phyloP scores from a whole-genome alignment of 179 eudicot species.

The Amaranthus tricolor region DNA sequence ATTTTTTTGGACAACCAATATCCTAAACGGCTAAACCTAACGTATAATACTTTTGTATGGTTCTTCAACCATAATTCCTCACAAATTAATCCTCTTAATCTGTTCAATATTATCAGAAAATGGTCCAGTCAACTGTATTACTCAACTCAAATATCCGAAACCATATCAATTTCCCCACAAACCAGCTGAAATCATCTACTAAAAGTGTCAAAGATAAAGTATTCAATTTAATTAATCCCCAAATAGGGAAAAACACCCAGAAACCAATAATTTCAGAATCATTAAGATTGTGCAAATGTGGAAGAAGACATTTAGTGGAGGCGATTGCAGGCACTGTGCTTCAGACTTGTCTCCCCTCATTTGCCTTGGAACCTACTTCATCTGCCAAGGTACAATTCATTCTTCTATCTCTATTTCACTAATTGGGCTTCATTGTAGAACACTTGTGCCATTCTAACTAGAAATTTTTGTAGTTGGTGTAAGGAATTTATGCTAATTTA shows the following conservation, averaged over 20 bases:
- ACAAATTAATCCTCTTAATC: too few relatives aligned
- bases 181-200: slow-evolving; percentile 4
- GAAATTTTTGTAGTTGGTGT: not conserved
- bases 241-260: not conserved
- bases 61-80: too few relatives aligned
- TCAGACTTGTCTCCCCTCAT: slow-evolving; percentile 25
- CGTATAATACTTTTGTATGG: too few relatives aligned
- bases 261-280: slow-evolving; percentile 9
- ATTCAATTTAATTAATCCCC: not conserved
- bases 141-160: slow-evolving; percentile 20
- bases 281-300: slow-evolving; percentile 44
- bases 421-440: not conserved
- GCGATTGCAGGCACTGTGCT: slow-evolving; percentile 36
- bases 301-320: slow-evolving; percentile 47
- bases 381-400: slow-evolving; percentile 37
- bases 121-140: slow-evolving; percentile 8
- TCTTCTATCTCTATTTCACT: not conserved
- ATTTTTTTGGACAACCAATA: too few relatives aligned
- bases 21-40: too few relatives aligned
- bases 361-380: slow-evolving; percentile 22
- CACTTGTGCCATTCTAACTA: not conserved
- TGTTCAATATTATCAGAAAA: slow-evolving; percentile 5
- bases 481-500: too few relatives aligned
- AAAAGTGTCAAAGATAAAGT: not conserved
- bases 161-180: slow-evolving; percentile 6